Base-by-base conservation (phyloP, 192 early-diverging fungal species). In the Borealophlyctis nickersoniae region DNA sequence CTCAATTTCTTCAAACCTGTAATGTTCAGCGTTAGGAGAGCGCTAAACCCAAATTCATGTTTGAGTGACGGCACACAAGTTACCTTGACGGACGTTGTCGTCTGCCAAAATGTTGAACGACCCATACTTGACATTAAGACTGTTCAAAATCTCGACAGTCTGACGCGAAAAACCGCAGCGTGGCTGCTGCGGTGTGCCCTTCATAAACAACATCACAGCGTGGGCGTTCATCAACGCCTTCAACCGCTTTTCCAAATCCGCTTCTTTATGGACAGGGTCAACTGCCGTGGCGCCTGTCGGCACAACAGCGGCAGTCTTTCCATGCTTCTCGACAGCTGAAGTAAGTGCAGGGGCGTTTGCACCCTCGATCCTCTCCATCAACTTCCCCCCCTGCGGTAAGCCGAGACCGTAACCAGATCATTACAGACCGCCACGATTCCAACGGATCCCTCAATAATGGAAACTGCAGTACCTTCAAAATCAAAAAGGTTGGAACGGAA, bases 181-280 rank as follows among this genome's bases (percentile, higher is more conserved):
- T n/a, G 95, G 95, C 70, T 87, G 83, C 19, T 82, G 77, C 11
- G 95, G 92, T 14, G 91, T 93, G 29, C 95, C 95, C 73, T 98
- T 98, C 63, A 98, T 94, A 73, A 96, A 96, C n/a, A 94, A 74
- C 93, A 98, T 94, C 19, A 97, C 84, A 14, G 86, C 80, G 53
- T 81, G 63, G 27, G 72, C 65, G 39, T 30, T 62, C 51, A 78
- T 59, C 31, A 84, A 67, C 22, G 64, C 49, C 48, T 74, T 66
- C 19, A 84, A 62, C n/a, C 74, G 58, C 49, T 52, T 36, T 4
- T 75, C 39, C 36, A 81, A 63, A 19, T 59, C 67, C 45, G 61
- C 60, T 30, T 60, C 32, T n/a, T 74, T 54, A 24, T 71, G 63
- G 19, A 66, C 69, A 19, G 74, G 26, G 61, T 79, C 65, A 52